A percentile compares a stretch with the other conserved stretches of the same genome.
Conservation (phyloP, 2,329 filamentous ascomycete species). For the Colletotrichum trifolii region DNA sequence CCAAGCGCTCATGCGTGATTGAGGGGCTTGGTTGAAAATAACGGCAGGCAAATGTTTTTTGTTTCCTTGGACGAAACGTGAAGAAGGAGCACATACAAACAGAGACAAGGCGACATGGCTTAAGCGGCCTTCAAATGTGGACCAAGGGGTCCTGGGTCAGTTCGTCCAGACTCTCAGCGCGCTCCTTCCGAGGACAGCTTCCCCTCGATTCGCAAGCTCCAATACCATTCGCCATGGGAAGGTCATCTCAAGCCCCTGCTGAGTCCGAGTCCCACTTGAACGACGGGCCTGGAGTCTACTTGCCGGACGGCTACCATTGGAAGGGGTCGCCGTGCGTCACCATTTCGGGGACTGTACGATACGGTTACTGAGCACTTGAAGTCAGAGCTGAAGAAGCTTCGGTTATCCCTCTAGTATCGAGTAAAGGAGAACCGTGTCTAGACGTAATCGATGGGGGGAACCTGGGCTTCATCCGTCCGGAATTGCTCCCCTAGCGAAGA, state of each 20-base stretch:
- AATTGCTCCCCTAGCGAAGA: conserved; percentile 3
- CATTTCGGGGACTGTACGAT: too few relatives aligned
- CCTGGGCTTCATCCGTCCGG: background rate
- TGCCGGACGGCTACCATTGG: background rate
- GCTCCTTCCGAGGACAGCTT: too few relatives aligned
- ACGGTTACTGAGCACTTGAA: background rate
- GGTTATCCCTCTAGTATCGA: too few relatives aligned
- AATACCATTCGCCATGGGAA: conserved; percentile 14
- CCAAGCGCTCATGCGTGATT: background rate
- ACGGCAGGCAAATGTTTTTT: background rate
- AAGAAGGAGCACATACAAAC: too few relatives aligned
- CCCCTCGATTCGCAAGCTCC: too few relatives aligned
- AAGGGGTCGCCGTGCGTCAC: too few relatives aligned
- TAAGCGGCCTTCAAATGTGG: background rate
- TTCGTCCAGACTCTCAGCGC: background rate
- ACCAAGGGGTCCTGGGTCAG: background rate
- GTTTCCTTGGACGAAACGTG: too few relatives aligned
- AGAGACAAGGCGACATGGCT: too few relatives aligned
- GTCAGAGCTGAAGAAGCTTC: background rate
- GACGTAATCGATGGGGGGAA: background rate
- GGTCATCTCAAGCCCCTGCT: conserved; percentile 2
- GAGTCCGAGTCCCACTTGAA: background rate
- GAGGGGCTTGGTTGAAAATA: background rate
- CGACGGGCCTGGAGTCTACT: conserved; percentile 2
- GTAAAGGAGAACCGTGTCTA: background rate